These are phyloP conservation scores for Papilionanthe hybrid DNA, from an alignment of 116 monocot genomes.

Conservation along the genomic window DNA sequence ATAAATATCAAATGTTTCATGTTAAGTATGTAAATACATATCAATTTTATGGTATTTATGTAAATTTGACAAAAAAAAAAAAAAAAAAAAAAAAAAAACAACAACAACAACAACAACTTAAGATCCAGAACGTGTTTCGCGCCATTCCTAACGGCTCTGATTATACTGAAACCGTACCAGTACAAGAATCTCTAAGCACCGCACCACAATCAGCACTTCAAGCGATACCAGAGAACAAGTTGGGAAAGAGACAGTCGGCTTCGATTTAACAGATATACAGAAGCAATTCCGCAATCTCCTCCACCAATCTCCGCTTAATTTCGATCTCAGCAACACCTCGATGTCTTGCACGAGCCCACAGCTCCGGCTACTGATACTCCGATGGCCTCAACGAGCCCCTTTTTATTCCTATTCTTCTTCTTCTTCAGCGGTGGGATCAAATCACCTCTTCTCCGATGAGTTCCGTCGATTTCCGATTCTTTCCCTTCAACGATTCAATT, in stretches of 20 bases:
- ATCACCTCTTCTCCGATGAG: not conserved
- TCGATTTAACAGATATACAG: not conserved
- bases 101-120: not conserved
- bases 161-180: not conserved
- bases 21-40: too few relatives aligned
- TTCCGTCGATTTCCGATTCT: not conserved
- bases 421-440: not conserved
- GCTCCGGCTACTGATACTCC: not conserved
- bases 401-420: not conserved
- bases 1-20: too few relatives aligned
- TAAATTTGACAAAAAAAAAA: too few relatives aligned
- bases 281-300: not conserved
- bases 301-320: not conserved
- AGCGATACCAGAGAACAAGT: not conserved
- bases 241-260: not conserved
- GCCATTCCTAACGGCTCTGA: not conserved
- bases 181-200: conserved; percentile 1
- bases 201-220: not conserved
- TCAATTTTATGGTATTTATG: too few relatives aligned
- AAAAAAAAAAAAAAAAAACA: too few relatives aligned
- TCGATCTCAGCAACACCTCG: not conserved
- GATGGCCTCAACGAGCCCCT: not conserved
- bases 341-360: conserved; percentile 6
- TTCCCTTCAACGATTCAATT: not conserved
- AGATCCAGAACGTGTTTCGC: conserved; percentile 7